These are phyloP conservation scores for Telopea speciosissima DNA, from an alignment of 177 flowering plant genomes.

Conservation along the genomic window DNA sequence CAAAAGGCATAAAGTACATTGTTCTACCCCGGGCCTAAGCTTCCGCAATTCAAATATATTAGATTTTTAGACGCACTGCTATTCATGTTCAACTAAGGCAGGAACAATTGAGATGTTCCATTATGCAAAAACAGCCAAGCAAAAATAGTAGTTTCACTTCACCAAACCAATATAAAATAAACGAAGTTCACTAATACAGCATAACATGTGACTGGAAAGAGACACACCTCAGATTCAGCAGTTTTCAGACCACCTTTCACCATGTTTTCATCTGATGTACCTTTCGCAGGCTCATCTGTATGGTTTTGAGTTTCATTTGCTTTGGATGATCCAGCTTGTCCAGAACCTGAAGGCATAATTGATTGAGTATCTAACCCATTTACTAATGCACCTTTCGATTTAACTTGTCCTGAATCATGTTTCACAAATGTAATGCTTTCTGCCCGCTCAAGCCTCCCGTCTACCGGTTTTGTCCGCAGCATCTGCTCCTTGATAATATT, in stretches of 20 bases:
- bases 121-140: not conserved
- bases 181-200: not conserved
- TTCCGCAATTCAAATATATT: not conserved
- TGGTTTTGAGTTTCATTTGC: slow-evolving; percentile 44
- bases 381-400: slow-evolving; percentile 38
- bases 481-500: slow-evolving; percentile 43
- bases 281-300: slow-evolving; percentile 43
- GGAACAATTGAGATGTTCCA: not conserved
- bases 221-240: slow-evolving; percentile 63
- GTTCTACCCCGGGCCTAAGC: not conserved
- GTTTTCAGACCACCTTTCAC: slow-evolving; percentile 41
- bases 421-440: slow-evolving; percentile 38
- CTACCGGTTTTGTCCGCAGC: slow-evolving; percentile 41
- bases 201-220: not conserved
- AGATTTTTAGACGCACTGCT: not conserved
- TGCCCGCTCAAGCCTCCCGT: slow-evolving; percentile 50
- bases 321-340: slow-evolving; percentile 34
- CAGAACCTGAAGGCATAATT: slow-evolving; percentile 16
- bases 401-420: slow-evolving; percentile 44
- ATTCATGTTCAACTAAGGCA: not conserved
- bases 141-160: not conserved
- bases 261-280: slow-evolving; percentile 45
- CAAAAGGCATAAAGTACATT: not conserved
- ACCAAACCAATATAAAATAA: not conserved
- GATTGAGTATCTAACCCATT: slow-evolving; percentile 51